Conservation (phyloP, 768 basidiomycete genomes). For the Mrakia gelida region DNA sequence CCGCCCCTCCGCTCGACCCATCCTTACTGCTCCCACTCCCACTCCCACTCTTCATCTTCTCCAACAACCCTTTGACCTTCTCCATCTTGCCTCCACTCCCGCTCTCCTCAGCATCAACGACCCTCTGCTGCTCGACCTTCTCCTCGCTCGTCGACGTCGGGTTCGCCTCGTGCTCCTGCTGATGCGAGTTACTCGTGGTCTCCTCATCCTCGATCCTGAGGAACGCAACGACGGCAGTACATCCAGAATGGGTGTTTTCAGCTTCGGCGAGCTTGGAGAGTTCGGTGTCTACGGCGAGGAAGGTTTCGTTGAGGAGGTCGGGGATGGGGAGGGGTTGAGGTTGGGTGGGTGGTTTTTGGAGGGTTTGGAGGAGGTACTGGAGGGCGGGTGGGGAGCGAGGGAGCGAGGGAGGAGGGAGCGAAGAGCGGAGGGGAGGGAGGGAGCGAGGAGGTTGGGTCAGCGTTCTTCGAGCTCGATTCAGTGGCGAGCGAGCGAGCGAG, state of each 20-base stretch:
- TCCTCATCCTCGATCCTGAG: slow-evolving; percentile 80
- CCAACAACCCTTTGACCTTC: slow-evolving; percentile 26
- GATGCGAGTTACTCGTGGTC: neutral
- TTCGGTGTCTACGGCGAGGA: slow-evolving; percentile 81
- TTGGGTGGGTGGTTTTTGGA: slow-evolving; percentile 55
- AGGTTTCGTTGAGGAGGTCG: slow-evolving; percentile 85
- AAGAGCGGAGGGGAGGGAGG: neutral
- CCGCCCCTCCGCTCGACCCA: neutral
- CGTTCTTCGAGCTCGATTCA: no score
- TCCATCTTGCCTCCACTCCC: slow-evolving; percentile 14
- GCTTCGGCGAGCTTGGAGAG: slow-evolving; percentile 80
- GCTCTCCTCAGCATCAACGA: neutral
- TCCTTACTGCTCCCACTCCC: slow-evolving; percentile 14
- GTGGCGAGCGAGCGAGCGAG: no score
- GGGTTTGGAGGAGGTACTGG: slow-evolving; percentile 19
- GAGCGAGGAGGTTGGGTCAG: neutral
- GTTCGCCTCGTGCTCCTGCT: neutral
- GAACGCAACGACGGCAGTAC: slow-evolving; percentile 94
- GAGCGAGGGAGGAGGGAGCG: neutral
- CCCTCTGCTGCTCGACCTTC: neutral
- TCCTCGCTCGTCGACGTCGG: neutral
- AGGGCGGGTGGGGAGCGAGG: neutral
- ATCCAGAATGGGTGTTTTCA: slow-evolving; percentile 90
- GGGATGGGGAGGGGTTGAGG: slow-evolving; percentile 62
- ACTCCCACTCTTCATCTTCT: slow-evolving; percentile 22